Percentiles rank a stretch among this genome's conserved stretches.
Conservation (phyloP, 116 monocot species). For the Dioscorea cayenensis region DNA sequence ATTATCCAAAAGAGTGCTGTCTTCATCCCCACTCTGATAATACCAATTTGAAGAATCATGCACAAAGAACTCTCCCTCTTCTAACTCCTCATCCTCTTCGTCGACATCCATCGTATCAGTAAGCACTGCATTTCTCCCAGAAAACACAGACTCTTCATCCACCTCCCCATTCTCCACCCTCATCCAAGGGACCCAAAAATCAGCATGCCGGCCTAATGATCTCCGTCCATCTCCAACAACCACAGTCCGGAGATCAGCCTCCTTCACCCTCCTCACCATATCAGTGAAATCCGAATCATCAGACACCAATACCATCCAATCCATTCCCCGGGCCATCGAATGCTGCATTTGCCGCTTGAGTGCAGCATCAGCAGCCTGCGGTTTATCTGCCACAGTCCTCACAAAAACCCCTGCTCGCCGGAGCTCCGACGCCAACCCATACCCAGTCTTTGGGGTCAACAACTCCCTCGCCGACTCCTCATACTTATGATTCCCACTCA, state of each 20-base stretch:
- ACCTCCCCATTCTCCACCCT: conserved; percentile 80
- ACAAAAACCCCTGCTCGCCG: conserved; percentile 76
- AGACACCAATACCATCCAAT: conserved; percentile 84
- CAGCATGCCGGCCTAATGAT: conserved; percentile 51
- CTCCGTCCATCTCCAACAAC: conserved; percentile 68
- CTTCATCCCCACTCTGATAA: conserved; percentile 4
- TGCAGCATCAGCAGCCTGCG: conserved; percentile 85
- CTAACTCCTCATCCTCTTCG: conserved; percentile 5
- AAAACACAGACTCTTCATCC: conserved; percentile 33
- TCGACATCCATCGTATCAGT: conserved; percentile 5
- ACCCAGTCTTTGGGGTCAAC: conserved; percentile 54
- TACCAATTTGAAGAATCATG: too few relatives aligned
- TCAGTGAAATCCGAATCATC: conserved; percentile 89
- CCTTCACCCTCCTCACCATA: conserved; percentile 59
- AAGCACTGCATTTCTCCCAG: conserved; percentile 6
- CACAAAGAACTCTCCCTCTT: not conserved
- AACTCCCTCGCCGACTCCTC: conserved; percentile 64
- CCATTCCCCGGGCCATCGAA: conserved; percentile 61
- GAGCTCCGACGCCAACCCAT: conserved; percentile 89
- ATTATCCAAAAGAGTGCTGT: conserved; percentile 24
- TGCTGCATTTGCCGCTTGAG: conserved; percentile 81
- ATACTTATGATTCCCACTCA: conserved; percentile 67
- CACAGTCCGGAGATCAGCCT: conserved; percentile 62
- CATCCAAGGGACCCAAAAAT: conserved; percentile 86
- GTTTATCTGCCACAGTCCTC: conserved; percentile 78